Base-by-base conservation (phyloP, 2,329 filamentous ascomycete genomes). In the Myrmaecium sp. region DNA sequence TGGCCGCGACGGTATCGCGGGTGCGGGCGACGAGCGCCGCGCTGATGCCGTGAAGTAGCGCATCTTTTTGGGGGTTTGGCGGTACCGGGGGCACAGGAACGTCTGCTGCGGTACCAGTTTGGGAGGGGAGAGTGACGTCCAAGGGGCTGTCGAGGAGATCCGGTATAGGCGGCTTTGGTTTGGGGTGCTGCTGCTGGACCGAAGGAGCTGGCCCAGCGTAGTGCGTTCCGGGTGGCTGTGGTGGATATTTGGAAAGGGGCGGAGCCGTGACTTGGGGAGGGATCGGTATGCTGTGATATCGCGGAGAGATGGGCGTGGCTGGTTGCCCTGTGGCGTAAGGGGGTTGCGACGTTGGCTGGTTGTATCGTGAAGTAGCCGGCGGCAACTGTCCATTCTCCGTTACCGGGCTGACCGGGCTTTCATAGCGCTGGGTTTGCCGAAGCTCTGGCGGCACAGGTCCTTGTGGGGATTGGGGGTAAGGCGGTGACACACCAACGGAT, bases 61-160 rank as follows among this genome's bases (percentile, higher is more conserved):
- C 75, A 49, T 95, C 83, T 47, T 93, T 94, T 52, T 95, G 82
- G 1, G 89, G 89, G 42, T 98, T 98, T 0, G 83, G 84, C 0
- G 89, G 86, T 17, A 94, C 82, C 0, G 86, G 84, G 1, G 89
- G 86, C 1, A 82, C 70, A 5, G 75, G 64, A 5, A 71, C 46
- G 13, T 63, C 55, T 15, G 40, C 26, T 54, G 64, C 14, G 51
- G 62, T 14, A 52, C 60, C n/a, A 5, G 36, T 39, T 32, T 54
- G 55, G 5, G 57, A 57, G 7, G 66, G 64, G 4, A 72, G 50
- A 13, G 66, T 59, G 5, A 71, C 54, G 32, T 73, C 65, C 29
- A 74, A 68, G 1, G 68, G 66, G 12, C 69, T 70, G 17, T 69
- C 67, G 28, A 78, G 59, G 24, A 77, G 61, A 38, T 77, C 69